Evolutionary conservation across 768 basidiomycete species (phyloP).

Genomic region (Trametopsis cervina): DNA sequence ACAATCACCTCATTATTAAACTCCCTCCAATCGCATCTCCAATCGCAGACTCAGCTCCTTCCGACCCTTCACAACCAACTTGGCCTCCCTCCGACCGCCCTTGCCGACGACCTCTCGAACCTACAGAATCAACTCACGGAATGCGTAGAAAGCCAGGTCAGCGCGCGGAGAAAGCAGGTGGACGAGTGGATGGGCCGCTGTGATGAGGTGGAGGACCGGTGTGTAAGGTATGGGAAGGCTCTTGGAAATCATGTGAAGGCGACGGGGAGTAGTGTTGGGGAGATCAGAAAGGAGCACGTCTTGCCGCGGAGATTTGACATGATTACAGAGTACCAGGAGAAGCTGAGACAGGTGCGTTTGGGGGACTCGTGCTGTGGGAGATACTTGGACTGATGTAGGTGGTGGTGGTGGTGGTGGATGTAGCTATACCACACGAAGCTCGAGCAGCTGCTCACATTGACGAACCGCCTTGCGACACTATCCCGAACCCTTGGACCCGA

Average conservation of each 20-base stretch:
- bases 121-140: constrained; percentile 71
- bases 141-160: constrained; percentile 71
- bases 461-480: constrained; percentile 53
- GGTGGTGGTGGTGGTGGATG: background rate
- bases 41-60: constrained; percentile 74
- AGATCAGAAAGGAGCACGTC: constrained; percentile 64
- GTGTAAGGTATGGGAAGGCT: constrained; percentile 58
- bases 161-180: constrained; percentile 65
- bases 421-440: constrained; percentile 73
- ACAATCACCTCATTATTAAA: constrained; percentile 73
- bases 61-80: constrained; percentile 81
- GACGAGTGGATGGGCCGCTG: constrained; percentile 67
- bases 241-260: constrained; percentile 68
- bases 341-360: constrained; percentile 63
- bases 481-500: constrained; percentile 52
- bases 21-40: constrained; percentile 71
- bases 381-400: background rate
- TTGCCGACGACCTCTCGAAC: constrained; percentile 71
- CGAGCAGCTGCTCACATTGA: constrained; percentile 66
- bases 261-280: constrained; percentile 55
- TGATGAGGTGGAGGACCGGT: constrained; percentile 52
- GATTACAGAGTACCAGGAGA: constrained; percentile 68
- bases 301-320: constrained; percentile 68
- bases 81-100: constrained; percentile 70
- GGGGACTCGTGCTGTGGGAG: background rate